These are phyloP conservation scores for Phytophthora cajani DNA, from an alignment of 352 stramenopile genomes.

Conservation along the genomic window DNA sequence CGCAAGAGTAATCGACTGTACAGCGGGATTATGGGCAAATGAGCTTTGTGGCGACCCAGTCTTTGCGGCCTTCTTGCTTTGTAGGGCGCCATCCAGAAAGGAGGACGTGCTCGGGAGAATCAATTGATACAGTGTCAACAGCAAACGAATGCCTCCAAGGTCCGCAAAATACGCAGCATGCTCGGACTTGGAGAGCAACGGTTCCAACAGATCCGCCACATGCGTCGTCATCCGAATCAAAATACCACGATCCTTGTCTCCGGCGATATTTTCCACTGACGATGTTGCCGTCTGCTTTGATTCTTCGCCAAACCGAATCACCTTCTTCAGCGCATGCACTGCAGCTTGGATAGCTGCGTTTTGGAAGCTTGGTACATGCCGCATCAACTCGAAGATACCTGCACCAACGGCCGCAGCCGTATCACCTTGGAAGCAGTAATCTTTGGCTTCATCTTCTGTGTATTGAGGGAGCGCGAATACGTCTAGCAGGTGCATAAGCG, in stretches of 20 bases:
- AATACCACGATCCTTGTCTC: constrained; percentile 40
- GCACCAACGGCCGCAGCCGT: constrained; percentile 93
- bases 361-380: constrained; percentile 92
- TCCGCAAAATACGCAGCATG: constrained; percentile 92
- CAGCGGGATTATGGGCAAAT: constrained; percentile 87
- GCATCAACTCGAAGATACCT: constrained; percentile 97
- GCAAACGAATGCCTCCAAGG: constrained; percentile 85
- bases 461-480: constrained; percentile 93
- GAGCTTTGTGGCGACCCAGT: constrained; percentile 23
- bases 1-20: constrained; percentile 88
- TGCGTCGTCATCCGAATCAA: constrained; percentile 78
- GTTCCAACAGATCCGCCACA: constrained; percentile 94
- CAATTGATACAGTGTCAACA: constrained; percentile 92
- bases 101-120: constrained; percentile 85
- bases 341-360: constrained; percentile 87
- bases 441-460: constrained; percentile 75
- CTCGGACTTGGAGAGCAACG: constrained; percentile 95
- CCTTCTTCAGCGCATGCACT: constrained; percentile 90
- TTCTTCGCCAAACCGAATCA: constrained; percentile 86
- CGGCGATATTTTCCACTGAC: constrained; percentile 10
- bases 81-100: constrained; percentile 75
- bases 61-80: constrained; percentile 14
- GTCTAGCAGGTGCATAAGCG: constrained; percentile 91
- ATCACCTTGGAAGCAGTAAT: constrained; percentile 92
- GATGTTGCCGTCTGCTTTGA: constrained; percentile 15